These are phyloP conservation scores for Scutellaria galericulata DNA, from an alignment of 257 asterid species.

Conservation along the genomic window DNA sequence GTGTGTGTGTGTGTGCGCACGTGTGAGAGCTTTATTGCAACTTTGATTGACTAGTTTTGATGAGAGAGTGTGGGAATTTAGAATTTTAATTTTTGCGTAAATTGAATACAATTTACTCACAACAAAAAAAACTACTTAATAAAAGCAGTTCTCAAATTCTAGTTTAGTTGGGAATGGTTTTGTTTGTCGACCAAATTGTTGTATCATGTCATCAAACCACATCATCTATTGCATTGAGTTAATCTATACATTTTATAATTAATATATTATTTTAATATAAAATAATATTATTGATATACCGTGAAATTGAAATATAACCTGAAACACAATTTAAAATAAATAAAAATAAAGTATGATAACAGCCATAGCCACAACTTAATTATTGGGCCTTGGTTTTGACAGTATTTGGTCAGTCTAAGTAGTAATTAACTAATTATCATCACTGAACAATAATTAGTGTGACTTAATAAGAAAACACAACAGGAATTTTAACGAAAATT, in stretches of 20 bases:
- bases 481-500: background rate
- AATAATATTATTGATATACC: too few relatives aligned
- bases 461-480: background rate
- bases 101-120: background rate
- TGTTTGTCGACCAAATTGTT: conserved; percentile 55
- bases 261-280: too few relatives aligned
- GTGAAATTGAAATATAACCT: too few relatives aligned
- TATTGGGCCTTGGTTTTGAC: background rate
- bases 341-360: too few relatives aligned
- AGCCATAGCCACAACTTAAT: background rate
- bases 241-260: too few relatives aligned
- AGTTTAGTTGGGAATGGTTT: conserved; percentile 41
- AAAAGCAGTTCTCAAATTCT: background rate
- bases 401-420: background rate
- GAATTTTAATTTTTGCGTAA: too few relatives aligned
- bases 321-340: too few relatives aligned
- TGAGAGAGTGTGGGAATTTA: too few relatives aligned
- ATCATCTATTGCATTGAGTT: background rate
- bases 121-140: background rate
- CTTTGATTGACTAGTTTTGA: too few relatives aligned
- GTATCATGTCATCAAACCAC: conserved; percentile 22
- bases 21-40: background rate
- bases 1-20: background rate
- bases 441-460: background rate
- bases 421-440: background rate